Conservation (phyloP, 179 eudicot species). For the Sideroxylon spinosum region DNA sequence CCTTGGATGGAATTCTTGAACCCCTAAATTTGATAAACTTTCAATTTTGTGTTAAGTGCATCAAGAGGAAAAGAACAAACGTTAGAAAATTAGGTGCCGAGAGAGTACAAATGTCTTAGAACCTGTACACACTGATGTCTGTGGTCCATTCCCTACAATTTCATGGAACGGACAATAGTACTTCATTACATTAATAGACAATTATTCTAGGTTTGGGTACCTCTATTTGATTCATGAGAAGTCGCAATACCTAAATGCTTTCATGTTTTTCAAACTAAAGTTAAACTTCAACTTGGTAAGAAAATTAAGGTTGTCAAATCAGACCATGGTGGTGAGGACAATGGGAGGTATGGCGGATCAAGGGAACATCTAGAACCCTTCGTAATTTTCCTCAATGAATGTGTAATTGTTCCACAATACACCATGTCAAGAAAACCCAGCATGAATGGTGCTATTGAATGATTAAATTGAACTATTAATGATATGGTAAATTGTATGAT, state of each 20-base stretch:
- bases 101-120: conserved; percentile 8
- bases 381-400: too few relatives aligned
- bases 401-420: too few relatives aligned
- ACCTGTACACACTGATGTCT: conserved; percentile 15
- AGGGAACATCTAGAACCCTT: too few relatives aligned
- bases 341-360: too few relatives aligned
- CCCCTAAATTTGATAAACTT: conserved; percentile 12
- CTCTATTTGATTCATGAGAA: conserved; percentile 8
- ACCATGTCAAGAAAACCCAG: too few relatives aligned
- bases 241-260: conserved; percentile 2
- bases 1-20: conserved; percentile 10
- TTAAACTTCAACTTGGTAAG: too few relatives aligned
- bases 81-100: background rate
- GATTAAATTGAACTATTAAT: too few relatives aligned
- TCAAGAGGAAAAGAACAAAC: conserved; percentile 16
- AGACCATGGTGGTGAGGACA: too few relatives aligned
- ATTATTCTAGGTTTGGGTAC: conserved; percentile 16
- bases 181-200: conserved; percentile 19
- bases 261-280: too few relatives aligned
- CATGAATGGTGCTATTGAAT: too few relatives aligned
- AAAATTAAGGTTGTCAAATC: too few relatives aligned
- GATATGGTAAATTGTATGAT: too few relatives aligned
- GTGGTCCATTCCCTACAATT: conserved; percentile 15
- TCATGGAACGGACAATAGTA: conserved; percentile 8
- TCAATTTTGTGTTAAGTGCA: conserved; percentile 11